Percentiles rank a stretch among this genome's conserved stretches.
Evolutionary conservation across 148 eudicot species (phyloP).

Genomic region (Camellia granthamiana): DNA sequence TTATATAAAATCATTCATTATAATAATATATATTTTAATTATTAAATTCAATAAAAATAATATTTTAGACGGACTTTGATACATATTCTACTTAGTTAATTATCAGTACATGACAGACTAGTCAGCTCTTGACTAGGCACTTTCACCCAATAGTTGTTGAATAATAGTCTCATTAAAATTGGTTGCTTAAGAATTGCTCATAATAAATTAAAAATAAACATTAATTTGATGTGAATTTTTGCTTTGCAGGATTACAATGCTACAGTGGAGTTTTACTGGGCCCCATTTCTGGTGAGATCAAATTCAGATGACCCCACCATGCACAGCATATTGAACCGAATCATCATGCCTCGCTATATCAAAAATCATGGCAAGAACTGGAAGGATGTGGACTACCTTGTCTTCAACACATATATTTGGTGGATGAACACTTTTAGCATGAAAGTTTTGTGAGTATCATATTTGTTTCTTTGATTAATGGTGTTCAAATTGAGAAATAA

Average conservation of each 20-base stretch:
- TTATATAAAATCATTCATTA: no score
- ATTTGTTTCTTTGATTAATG: no score
- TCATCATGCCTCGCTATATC: conserved; percentile 85
- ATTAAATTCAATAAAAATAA: no score
- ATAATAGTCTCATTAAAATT: background rate
- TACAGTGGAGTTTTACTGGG: conserved; percentile 98
- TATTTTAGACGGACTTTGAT: no score
- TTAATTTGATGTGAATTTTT: background rate
- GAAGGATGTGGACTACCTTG: conserved; percentile 75
- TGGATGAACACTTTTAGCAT: conserved; percentile 90
- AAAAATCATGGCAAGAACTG: conserved; percentile 70
- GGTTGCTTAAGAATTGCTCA: background rate
- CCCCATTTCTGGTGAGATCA: conserved; percentile 92
- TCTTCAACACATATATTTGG: conserved; percentile 96
- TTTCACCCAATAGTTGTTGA: conserved; percentile 12
- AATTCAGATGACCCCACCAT: conserved; percentile 85
- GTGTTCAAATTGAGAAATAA: no score
- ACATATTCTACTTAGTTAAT: background rate
- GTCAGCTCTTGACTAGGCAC: conserved; percentile 1
- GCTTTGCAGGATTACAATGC: conserved; percentile 76
- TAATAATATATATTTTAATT: no score
- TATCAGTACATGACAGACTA: background rate
- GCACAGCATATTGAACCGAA: conserved; percentile 83
- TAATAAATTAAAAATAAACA: no score
- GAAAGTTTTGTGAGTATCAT: conserved; percentile 77